Percentiles rank a stretch among this genome's conserved stretches.
phyloP scores from a whole-genome alignment of 2,329 filamentous ascomycete genomes.

The Pseudocercospora vitis region DNA sequence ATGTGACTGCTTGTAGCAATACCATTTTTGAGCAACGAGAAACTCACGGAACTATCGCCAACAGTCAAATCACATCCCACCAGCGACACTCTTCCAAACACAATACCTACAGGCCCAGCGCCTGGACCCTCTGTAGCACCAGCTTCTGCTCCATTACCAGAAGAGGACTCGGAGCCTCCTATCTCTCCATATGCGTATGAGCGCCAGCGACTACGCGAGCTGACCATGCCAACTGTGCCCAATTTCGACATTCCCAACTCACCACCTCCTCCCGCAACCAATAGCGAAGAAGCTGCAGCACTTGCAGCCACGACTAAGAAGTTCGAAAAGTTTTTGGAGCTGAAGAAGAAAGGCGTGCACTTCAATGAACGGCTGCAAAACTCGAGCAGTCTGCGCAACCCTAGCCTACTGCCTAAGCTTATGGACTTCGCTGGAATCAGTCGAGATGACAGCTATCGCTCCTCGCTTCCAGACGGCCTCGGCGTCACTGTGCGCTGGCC shows the following conservation, averaged over 20 bases:
- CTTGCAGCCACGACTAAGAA: conserved; percentile 58
- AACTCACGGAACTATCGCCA: too few relatives aligned
- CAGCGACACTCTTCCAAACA: too few relatives aligned
- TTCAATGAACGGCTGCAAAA: conserved; percentile 74
- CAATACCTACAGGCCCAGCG: conserved; percentile 14
- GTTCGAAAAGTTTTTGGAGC: conserved; percentile 69
- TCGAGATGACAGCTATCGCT: conserved; percentile 63
- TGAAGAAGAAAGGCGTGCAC: conserved; percentile 75
- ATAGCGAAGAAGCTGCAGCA: conserved; percentile 32
- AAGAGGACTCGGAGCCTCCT: conserved; percentile 24
- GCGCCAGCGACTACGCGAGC: conserved; percentile 64
- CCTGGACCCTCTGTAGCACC: conserved; percentile 18
- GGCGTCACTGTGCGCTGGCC: conserved; percentile 45
- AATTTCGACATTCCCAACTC: conserved; percentile 74
- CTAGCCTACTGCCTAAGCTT: conserved; percentile 69
- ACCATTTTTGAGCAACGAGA: too few relatives aligned
- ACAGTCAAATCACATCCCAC: not conserved
- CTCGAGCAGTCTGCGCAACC: conserved; percentile 68
- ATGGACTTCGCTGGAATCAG: conserved; percentile 65
- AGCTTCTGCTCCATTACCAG: conserved; percentile 7
- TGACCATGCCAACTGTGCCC: conserved; percentile 71
- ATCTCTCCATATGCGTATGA: conserved; percentile 66
- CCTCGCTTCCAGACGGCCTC: conserved; percentile 48
- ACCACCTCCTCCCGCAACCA: conserved; percentile 55
- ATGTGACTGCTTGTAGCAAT: not conserved